Evolutionary conservation across 108 stramenopile species (phyloP).

Genomic region (Nitzschia sp.): DNA sequence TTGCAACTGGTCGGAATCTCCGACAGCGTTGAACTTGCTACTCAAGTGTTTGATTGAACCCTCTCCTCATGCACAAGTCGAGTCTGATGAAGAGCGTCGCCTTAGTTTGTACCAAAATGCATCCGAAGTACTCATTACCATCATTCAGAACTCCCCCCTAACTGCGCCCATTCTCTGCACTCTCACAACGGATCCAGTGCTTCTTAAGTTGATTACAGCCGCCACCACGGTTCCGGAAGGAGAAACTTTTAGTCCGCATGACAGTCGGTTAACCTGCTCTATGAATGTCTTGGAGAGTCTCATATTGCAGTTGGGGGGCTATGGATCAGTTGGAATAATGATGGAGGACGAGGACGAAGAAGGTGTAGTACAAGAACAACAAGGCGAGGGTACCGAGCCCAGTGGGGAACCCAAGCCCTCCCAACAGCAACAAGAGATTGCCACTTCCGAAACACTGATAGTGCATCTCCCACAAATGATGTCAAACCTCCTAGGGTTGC

Average conservation of each 20-base stretch:
- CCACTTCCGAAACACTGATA: constrained; percentile 52
- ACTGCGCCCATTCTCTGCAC: constrained; percentile 54
- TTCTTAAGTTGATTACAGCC: constrained; percentile 53
- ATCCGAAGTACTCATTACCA: constrained; percentile 78
- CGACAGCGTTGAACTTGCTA: constrained; percentile 56
- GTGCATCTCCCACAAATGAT: constrained; percentile 54
- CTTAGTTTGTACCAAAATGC: constrained; percentile 59
- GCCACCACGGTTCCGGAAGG: constrained; percentile 39
- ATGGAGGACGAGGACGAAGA: constrained; percentile 27
- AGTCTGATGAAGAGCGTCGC: constrained; percentile 32
- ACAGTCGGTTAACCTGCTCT: constrained; percentile 69
- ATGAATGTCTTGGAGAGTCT: constrained; percentile 85
- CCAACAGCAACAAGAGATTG: constrained; percentile 12
- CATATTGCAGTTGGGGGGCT: constrained; percentile 85
- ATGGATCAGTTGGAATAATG: constrained; percentile 62
- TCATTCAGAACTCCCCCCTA: constrained; percentile 82
- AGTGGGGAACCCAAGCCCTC: background rate
- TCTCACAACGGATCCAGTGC: constrained; percentile 55
- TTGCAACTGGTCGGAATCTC: constrained; percentile 68
- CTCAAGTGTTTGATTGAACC: constrained; percentile 50
- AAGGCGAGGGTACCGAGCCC: constrained; percentile 1
- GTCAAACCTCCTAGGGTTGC: constrained; percentile 36
- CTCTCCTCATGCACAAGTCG: constrained; percentile 9
- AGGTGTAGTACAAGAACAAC: constrained; percentile 8
- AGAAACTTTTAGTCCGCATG: constrained; percentile 56